These are phyloP conservation scores for Tillandsia fasciculata DNA, from an alignment of 176 grass and related monocot genomes.

Conservation along the genomic window DNA sequence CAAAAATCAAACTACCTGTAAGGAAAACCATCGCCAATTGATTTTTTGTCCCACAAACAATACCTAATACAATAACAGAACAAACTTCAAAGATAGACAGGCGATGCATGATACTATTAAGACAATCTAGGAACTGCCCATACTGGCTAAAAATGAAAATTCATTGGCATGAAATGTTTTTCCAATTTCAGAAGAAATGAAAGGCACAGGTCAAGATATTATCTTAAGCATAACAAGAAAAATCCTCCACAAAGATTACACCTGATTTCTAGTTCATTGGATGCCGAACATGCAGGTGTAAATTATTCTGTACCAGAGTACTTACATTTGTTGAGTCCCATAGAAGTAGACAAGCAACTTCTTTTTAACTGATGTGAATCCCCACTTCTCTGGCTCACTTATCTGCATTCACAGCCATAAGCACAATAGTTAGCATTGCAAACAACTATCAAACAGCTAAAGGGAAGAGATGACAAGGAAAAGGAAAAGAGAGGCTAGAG, in stretches of 20 bases:
- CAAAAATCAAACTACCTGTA: too few relatives aligned
- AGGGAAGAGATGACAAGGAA: too few relatives aligned
- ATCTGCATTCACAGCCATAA: conserved; percentile 45
- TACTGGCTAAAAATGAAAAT: background rate
- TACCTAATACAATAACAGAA: too few relatives aligned
- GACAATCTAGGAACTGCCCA: background rate
- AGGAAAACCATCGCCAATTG: too few relatives aligned
- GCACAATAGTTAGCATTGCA: background rate
- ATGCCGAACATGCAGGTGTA: background rate
- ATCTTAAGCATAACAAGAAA: background rate
- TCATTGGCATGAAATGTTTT: background rate
- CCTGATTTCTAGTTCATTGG: background rate
- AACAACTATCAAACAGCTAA: too few relatives aligned
- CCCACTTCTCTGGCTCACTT: conserved; percentile 82
- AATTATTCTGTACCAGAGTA: conserved; percentile 6
- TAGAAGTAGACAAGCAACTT: conserved; percentile 96
- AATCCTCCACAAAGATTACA: background rate
- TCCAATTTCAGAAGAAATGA: background rate
- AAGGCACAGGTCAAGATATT: background rate
- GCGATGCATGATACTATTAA: background rate
- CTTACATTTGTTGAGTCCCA: conserved; percentile 98
- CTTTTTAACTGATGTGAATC: conserved; percentile 44
- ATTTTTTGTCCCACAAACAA: too few relatives aligned
- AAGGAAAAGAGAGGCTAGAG: too few relatives aligned
- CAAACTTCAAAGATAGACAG: background rate